Evolutionary conservation across 495 filamentous ascomycete species (phyloP), one percentile per base, ranked within the genome.

Genomic region (Aspergillus leporis): DNA sequence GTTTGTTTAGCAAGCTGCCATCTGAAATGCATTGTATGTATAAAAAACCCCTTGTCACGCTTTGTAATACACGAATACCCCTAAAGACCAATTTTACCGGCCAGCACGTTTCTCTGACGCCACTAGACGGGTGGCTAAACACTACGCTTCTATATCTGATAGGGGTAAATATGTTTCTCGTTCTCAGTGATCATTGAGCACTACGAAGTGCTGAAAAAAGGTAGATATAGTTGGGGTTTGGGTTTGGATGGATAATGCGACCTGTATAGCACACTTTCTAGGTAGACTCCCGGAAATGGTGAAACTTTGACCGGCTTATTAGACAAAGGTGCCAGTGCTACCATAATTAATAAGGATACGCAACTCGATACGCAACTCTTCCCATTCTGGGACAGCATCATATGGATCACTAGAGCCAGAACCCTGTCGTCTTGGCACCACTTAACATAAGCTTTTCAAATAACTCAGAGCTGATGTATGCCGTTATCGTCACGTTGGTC

Each of bases 101-200:
- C 40, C 49, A 59, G 38, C 57, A 59, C 57, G 57, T 59, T 53
- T 50, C 23, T 41, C 57, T 25, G 3, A 40, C 57, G 48, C 57
- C 57, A 53, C 49, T 21, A 5, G 50, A 31, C 56, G 45, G 60
- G 64, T 50, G 36, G 36, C 56, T 55, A 28, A 16, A 54, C 54
- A 59, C 36, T 51, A 3, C 18, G 38, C 14, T 3, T 14, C 38
- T 16, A 14, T 41, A 14, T 14, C 38, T 14, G 19, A 46, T 32
- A 65, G 18, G 53, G 41, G 41, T 14, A 4, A 45, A 10, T 36
- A 36, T 10, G 32, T 36, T 36, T 2, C 8, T 10, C 2, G 10
- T 8, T 36, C 8, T 36, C 9, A 14, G 1, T 10, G 16, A 41
- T 16, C 38, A 41, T 2, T 16, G 38, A 3, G 14, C n/a, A 18